Percentiles rank a stretch among this genome's conserved stretches.
Evolutionary conservation across 352 stramenopile genomes (phyloP).

Genomic region (Globisporangium mamillatum): DNA sequence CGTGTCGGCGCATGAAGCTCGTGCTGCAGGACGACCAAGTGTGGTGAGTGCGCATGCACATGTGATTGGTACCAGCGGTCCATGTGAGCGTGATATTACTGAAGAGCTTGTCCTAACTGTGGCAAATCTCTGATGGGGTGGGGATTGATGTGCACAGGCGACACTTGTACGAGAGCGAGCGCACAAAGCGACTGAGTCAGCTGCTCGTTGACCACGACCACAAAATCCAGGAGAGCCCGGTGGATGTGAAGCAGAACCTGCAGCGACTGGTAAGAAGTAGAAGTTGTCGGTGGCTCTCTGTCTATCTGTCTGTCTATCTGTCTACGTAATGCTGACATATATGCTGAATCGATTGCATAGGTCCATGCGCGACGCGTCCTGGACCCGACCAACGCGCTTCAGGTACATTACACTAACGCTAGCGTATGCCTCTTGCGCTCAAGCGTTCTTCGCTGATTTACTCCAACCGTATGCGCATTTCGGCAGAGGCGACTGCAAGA

Average conservation of each 20-base stretch:
- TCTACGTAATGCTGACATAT: not conserved
- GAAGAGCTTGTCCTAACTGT: not conserved
- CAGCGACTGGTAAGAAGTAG: constrained; percentile 35
- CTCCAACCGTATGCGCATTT: not conserved
- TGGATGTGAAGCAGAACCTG: constrained; percentile 29
- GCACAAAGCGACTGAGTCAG: constrained; percentile 29
- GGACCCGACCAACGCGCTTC: constrained; percentile 46
- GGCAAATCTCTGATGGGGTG: not conserved
- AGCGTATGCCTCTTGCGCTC: not conserved
- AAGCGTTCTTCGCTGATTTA: not conserved
- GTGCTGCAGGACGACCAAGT: constrained; percentile 40
- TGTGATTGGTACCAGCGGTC: not conserved
- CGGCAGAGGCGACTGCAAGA: constrained; percentile 36
- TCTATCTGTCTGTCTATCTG: not conserved
- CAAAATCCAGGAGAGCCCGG: not conserved
- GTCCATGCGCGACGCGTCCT: constrained; percentile 41
- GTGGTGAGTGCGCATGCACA: constrained; percentile 26
- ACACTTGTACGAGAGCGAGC: constrained; percentile 26
- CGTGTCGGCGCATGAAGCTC: constrained; percentile 36
- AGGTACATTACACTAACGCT: constrained; percentile 2
- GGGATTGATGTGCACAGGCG: constrained; percentile 21
- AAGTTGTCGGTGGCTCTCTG: not conserved
- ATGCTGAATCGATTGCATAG: constrained; percentile 7
- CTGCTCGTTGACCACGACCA: constrained; percentile 22
- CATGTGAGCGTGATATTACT: too few relatives aligned